Percentiles rank a stretch among this genome's conserved stretches.
Evolutionary conservation across 2,329 filamentous ascomycete genomes (phyloP).

Genomic region (Talaromyces sp.): DNA sequence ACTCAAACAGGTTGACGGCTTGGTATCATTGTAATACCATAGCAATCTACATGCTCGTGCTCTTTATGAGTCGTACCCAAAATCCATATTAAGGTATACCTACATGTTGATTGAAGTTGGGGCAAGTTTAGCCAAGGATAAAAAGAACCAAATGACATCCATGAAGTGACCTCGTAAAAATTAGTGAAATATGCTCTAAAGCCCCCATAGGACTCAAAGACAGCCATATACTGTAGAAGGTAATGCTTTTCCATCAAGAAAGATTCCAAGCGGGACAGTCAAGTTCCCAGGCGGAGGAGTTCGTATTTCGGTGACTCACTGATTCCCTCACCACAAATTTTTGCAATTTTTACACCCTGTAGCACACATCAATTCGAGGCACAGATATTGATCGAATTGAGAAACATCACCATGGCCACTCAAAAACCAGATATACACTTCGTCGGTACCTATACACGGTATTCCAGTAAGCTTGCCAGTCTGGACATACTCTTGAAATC

Average conservation of each 20-base stretch:
- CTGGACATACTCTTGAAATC: not conserved
- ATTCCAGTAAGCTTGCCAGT: constrained; percentile 31
- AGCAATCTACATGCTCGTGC: too few relatives aligned
- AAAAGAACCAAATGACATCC: too few relatives aligned
- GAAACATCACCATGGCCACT: not conserved
- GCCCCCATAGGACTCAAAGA: not conserved
- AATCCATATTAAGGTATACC: too few relatives aligned
- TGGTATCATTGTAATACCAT: too few relatives aligned
- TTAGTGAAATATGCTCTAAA: too few relatives aligned
- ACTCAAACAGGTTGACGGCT: too few relatives aligned
- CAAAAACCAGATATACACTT: constrained; percentile 28
- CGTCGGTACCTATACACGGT: constrained; percentile 33
- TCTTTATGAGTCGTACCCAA: too few relatives aligned
- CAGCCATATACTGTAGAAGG: not conserved
- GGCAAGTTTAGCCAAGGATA: too few relatives aligned
- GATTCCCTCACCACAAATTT: not conserved
- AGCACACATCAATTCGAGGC: not conserved
- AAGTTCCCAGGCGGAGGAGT: too few relatives aligned
- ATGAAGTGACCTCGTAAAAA: too few relatives aligned
- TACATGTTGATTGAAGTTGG: too few relatives aligned
- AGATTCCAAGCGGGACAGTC: not conserved
- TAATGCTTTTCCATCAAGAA: not conserved
- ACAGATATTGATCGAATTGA: not conserved
- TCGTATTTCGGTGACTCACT: not conserved
- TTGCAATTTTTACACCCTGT: not conserved